phyloP scores from a whole-genome alignment of 257 asterid species.

The Anisodus tanguticus region DNA sequence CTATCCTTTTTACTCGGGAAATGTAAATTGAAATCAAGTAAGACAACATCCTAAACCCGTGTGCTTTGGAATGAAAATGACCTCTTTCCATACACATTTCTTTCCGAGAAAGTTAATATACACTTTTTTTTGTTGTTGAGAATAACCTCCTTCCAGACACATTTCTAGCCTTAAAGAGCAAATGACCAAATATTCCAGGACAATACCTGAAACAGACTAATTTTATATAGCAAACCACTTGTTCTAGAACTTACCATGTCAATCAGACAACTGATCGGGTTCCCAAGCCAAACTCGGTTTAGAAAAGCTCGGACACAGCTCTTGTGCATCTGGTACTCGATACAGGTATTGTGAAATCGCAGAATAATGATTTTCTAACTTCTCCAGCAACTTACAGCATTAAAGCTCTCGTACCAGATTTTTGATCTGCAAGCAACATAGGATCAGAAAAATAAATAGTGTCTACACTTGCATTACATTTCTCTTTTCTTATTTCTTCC shows the following conservation, averaged over 20 bases:
- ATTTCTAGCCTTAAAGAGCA: background rate
- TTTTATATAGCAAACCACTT: background rate
- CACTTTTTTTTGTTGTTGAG: background rate
- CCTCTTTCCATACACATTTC: background rate
- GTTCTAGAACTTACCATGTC: slow-evolving; percentile 1
- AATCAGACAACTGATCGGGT: background rate
- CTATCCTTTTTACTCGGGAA: background rate
- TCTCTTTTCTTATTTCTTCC: too few species aligned
- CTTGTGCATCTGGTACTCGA: background rate
- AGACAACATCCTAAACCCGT: background rate
- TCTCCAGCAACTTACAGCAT: background rate
- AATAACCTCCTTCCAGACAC: background rate
- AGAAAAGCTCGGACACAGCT: background rate
- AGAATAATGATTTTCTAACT: background rate
- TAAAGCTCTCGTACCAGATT: background rate
- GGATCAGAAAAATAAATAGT: too few species aligned
- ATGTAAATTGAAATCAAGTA: background rate
- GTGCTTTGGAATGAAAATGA: background rate
- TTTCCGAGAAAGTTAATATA: too few species aligned
- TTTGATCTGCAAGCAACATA: background rate
- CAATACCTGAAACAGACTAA: background rate
- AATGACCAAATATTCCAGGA: background rate
- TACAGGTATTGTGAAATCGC: background rate
- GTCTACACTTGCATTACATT: too few species aligned
- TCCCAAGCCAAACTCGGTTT: background rate